Evolutionary conservation across 2,329 filamentous ascomycete genomes (phyloP), one percentile per base, ranked within the genome.

Genomic region (Myriosclerotinia curreyana): DNA sequence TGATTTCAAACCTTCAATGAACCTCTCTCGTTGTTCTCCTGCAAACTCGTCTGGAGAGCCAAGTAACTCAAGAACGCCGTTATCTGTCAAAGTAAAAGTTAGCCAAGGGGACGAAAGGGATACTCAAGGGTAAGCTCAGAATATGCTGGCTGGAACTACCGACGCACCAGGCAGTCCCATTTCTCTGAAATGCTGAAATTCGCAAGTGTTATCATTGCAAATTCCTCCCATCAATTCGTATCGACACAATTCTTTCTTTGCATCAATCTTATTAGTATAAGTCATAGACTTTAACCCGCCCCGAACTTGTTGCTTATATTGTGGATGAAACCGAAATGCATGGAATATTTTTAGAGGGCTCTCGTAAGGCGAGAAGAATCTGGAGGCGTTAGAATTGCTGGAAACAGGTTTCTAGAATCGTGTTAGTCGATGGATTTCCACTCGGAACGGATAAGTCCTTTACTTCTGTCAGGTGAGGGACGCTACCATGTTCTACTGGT

Each of bases 261-360:
- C 82, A 74, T 97, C 87, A 77, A 99, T 96, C 70, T 87, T 88
- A 77, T 96, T 91, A 78, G 91, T 97, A 79, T 94, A 98, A 51
- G 93, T 98, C 79, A 96, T 82, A 68, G 95, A 98, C 74, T 89
- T 88, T 74, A 92, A 88, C 51, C 94, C 94, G 67, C 88, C 89
- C 64, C 85, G 75, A 64, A 96, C 86, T 64, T 85, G 80, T 58
- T 88, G 76, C 69, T 81, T 79, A 77, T 87, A 98, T 60, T 84
- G 81, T 40, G 91, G 91, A 74, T 98, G 93, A 75, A 94, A 97
- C 70, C 94, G 91, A 77, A 91, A 99, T 46, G 91, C 89, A 75
- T 87, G 91, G 76, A 98, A 97, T 70, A 85, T 84, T 70, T 85
- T 86, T 66, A 99, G 81, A 40, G 92, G 90, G 73, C 92, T 96